Conservation (phyloP, 805 yeast species). For the Peterozyma toletana region DNA sequence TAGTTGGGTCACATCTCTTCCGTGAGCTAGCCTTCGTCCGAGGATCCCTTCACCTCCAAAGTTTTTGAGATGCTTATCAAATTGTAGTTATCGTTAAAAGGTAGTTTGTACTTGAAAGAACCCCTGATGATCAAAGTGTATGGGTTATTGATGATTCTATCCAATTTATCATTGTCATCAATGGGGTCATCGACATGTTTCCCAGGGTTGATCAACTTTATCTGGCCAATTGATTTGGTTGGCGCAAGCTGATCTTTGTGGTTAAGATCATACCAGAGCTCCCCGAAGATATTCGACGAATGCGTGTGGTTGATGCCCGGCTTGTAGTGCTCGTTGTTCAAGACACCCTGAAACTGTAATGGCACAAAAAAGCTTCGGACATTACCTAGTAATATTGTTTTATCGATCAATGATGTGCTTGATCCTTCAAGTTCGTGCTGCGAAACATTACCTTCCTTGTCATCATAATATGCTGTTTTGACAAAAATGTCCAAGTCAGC, state of each 20-base stretch:
- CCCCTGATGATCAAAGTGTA: conserved; percentile 24
- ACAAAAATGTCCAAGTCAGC: conserved; percentile 25
- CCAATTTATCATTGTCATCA: conserved; percentile 1
- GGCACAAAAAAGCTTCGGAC: conserved; percentile 21
- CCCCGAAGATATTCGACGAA: neutral
- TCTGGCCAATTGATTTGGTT: conserved; percentile 18
- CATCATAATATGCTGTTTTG: conserved; percentile 14
- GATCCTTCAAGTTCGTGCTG: neutral
- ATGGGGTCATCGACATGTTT: conserved; percentile 1
- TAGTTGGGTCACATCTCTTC: too few species aligned
- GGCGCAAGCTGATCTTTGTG: conserved; percentile 11
- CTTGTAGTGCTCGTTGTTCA: conserved; percentile 8
- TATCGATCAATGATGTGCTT: conserved; percentile 9
- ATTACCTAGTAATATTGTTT: conserved; percentile 25
- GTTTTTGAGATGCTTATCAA: conserved; percentile 21
- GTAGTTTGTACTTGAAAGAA: conserved; percentile 22
- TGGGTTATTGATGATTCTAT: conserved; percentile 15
- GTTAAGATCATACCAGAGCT: conserved; percentile 15
- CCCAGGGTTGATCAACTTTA: conserved; percentile 22
- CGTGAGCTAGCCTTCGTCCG: too few species aligned
- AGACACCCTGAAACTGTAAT: conserved; percentile 19
- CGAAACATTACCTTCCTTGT: neutral
- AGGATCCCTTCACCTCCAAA: neutral
- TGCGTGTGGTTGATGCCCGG: neutral
- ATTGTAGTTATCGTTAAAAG: conserved; percentile 17